Evolutionary conservation across 306 rosid genomes (phyloP).

Genomic region (Vigna nakashimae): DNA sequence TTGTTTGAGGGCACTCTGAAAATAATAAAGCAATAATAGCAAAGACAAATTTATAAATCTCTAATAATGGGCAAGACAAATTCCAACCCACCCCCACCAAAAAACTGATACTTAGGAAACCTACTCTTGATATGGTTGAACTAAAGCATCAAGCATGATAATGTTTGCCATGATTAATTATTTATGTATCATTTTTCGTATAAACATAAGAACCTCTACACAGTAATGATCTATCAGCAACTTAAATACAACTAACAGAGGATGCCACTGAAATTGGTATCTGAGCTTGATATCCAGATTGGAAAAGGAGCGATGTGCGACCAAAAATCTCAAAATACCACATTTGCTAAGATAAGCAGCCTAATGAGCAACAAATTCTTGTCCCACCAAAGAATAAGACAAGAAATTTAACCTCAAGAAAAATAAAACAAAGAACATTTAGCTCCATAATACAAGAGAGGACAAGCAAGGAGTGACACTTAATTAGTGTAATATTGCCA

Average conservation of each 20-base stretch:
- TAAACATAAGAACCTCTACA: conserved; percentile 27
- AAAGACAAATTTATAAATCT: not conserved
- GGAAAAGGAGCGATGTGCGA: not conserved
- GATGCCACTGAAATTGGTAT: conserved; percentile 13
- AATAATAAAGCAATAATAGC: not conserved
- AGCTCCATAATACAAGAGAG: conserved; percentile 1
- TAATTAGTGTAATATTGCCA: not conserved
- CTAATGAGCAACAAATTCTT: not conserved
- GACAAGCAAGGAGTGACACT: conserved; percentile 7
- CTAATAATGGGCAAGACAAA: too few species aligned
- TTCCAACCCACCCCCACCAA: not conserved
- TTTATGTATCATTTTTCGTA: conserved; percentile 6
- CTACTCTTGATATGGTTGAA: not conserved
- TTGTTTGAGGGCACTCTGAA: not conserved
- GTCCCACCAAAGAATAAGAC: not conserved
- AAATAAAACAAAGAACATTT: not conserved
- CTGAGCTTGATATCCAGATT: conserved; percentile 13
- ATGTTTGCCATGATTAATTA: conserved; percentile 18
- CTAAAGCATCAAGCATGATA: conserved; percentile 3
- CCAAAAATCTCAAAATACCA: not conserved
- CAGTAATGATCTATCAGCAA: conserved; percentile 18
- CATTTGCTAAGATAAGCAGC: conserved; percentile 17
- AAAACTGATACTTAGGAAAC: not conserved
- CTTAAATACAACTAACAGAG: conserved; percentile 8
- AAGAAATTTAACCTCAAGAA: not conserved